Evolutionary conservation across 257 asterid genomes (phyloP), one percentile per base, ranked within the genome.

Genomic region (Solanum habrochaites): DNA sequence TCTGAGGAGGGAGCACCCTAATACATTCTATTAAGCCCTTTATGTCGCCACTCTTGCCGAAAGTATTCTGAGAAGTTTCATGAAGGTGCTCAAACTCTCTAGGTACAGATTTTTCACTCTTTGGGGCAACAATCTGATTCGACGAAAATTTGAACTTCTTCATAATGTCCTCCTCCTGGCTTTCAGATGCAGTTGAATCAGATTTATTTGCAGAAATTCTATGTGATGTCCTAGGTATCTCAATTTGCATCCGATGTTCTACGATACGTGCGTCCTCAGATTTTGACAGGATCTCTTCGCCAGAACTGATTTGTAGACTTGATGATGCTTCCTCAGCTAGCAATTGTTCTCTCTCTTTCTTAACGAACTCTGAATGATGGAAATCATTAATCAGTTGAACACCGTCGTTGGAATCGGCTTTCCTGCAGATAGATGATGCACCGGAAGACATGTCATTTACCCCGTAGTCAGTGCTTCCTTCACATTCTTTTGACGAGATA

Each of bases 21-120:
- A 89, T 58, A 72, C 82, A 35, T 72, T 86, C 89, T 20, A 91
- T 47, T 85, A 92, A 80, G 74, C 60, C 43, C 64, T 89, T 60
- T 85, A 87, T 83, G 42, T 45, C 82, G 2, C 45, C 71, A 77
- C 12, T 21, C 69, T 87, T 85, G 8, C 40, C 83, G 2, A 13
- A 83, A 64, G 75, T 84, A n/a, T 87, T 66, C 81, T 20, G 87
- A 85, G 8, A 29, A 87, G 88, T 85, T 62, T 85, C 89, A 21
- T 83, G 87, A 42, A 88, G 67, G 39, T 71, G 71, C 89, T 66
- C 85, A 23, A 42, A 31, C 52, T 85, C 64, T 32, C 23, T 74
- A 35, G 43, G 39, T 29, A 73, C 14, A 75, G 47, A 66, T 31
- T 25, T 18, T 20, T 64, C 85, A 83, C 88, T 88, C 80, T 40